Evolutionary conservation across 129 eudicot genomes (phyloP), one percentile per base, ranked within the genome.

Genomic region (Artemisia argyi): DNA sequence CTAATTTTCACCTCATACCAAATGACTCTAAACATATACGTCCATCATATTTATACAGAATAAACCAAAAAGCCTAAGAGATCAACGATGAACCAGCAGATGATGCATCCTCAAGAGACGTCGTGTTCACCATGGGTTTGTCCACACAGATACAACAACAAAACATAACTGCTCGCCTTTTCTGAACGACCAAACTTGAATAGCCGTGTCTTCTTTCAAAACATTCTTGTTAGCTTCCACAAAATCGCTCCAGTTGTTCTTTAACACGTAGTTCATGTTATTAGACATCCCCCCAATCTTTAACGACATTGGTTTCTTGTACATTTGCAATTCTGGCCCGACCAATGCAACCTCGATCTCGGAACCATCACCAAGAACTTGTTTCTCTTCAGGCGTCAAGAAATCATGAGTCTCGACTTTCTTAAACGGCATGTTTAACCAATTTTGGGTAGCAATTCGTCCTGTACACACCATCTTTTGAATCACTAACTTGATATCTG

Each of bases 401-500:
- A 69, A 69, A 15, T 69, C 73, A 3, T 52, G 62, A 8, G 51
- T 52, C 39, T 52, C 51, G 5, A 69, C 50, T 28, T 16, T 61
- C 9, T 54, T 69, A 4, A 69, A 48, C 63, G 73, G 73, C 73
- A 69, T 69, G 26, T 39, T 53, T 42, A 69, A 53, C 73, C 62
- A 28, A 28, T 69, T 69, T 3, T 32, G 28, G 28, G 0, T 28
- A 28, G 22, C 22, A 20, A 28, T 16, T 68, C 6, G 30, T 3
- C 11, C 9, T n/a, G 11, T 2, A n/a, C 15, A 55, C 62, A 69
- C 16, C 5, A 0, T 53, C n/a, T 69, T 69, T 42, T 28, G 7
- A n/a, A 69, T 53, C 51, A 69, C 73, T 24, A 69, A 56, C 47
- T 52, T 69, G n/a, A 30, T 5, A 14, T 52, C 62, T 18, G 26